These are phyloP conservation scores for Penicillium olsonii DNA, from an alignment of 2,329 filamentous ascomycete species.

Conservation along the genomic window DNA sequence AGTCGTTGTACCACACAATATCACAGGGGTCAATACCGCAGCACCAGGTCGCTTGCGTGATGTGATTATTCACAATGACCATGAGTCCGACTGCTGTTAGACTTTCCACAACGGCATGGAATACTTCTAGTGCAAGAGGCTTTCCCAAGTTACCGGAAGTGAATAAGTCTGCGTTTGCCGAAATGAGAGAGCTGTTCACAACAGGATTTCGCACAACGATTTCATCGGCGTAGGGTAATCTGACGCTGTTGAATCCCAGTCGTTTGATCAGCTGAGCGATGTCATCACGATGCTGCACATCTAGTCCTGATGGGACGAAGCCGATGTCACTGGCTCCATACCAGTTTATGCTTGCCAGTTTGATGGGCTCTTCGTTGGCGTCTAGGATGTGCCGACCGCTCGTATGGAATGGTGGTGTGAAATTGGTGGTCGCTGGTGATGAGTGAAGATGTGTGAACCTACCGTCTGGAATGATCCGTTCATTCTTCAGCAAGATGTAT, in stretches of 20 bases:
- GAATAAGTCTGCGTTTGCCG: slow-evolving; percentile 61
- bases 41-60: slow-evolving; percentile 69
- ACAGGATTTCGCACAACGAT: slow-evolving; percentile 63
- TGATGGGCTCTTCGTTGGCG: slow-evolving; percentile 57
- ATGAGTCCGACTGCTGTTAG: slow-evolving; percentile 64
- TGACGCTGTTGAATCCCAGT: slow-evolving; percentile 70
- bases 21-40: slow-evolving; percentile 70
- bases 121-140: slow-evolving; percentile 60
- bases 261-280: slow-evolving; percentile 62
- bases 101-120: slow-evolving; percentile 59
- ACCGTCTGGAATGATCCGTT: no score
- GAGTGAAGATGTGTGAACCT: neutral
- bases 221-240: slow-evolving; percentile 69
- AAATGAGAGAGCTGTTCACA: slow-evolving; percentile 53
- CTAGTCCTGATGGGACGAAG: slow-evolving; percentile 65
- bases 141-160: slow-evolving; percentile 33
- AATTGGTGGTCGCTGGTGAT: neutral
- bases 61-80: slow-evolving; percentile 71
- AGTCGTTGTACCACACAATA: slow-evolving; percentile 66
- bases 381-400: slow-evolving; percentile 63
- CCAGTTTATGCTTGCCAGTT: slow-evolving; percentile 68
- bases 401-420: neutral
- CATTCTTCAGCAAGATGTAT: neutral
- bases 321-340: slow-evolving; percentile 69
- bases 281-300: slow-evolving; percentile 61